Conservation (phyloP, 495 filamentous ascomycete genomes). For the Xanthoparmelia taractica region DNA sequence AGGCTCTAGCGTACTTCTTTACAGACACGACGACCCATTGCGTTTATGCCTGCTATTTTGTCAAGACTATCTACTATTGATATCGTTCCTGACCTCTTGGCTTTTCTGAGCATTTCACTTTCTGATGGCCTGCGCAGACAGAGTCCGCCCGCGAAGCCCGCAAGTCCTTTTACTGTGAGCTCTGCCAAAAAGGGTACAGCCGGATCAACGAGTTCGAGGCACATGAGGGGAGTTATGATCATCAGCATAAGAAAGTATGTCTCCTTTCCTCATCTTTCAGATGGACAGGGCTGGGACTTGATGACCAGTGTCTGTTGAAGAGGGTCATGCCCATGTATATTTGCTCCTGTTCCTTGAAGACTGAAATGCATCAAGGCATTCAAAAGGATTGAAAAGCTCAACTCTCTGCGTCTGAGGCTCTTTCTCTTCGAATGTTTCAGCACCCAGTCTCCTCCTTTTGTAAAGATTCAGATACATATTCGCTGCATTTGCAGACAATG, state of each 20-base stretch:
- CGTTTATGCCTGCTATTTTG: neutral
- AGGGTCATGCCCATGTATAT: neutral
- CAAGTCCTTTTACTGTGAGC: slow-evolving; percentile 75
- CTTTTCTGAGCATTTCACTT: neutral
- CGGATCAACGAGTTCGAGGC: slow-evolving; percentile 57
- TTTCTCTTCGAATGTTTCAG: neutral
- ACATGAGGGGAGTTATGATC: slow-evolving; percentile 54
- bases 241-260: slow-evolving; percentile 48
- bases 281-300: neutral
- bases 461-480: neutral
- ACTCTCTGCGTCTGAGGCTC: too few species aligned
- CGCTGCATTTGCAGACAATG: neutral
- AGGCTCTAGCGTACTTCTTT: neutral
- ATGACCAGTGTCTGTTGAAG: neutral
- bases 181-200: slow-evolving; percentile 55
- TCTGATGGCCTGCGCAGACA: slow-evolving; percentile 44
- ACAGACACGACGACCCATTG: neutral
- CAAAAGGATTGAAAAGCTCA: neutral
- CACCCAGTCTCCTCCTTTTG: neutral
- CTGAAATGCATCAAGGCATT: neutral
- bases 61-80: neutral
- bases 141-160: slow-evolving; percentile 79
- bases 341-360: neutral
- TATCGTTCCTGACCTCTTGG: neutral
- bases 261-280: neutral